Conservation (phyloP, 2,329 filamentous ascomycete species). For the Monosporascus sp. region DNA sequence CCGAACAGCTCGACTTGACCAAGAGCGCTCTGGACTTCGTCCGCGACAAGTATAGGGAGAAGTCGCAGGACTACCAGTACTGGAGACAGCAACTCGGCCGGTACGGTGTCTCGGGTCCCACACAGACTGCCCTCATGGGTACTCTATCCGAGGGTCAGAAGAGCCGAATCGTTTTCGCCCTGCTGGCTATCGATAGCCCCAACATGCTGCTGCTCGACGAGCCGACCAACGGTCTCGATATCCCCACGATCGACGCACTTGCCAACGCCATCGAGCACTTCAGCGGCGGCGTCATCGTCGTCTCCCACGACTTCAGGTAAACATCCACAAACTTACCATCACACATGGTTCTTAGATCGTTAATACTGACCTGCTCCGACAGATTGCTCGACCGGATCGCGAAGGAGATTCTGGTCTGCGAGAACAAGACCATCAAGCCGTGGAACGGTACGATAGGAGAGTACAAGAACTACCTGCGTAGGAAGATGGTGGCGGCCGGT, state of each 20-base stretch:
- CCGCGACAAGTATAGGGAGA: conserved; percentile 83
- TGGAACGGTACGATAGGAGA: conserved; percentile 88
- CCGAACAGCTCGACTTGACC: conserved; percentile 95
- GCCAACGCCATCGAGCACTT: conserved; percentile 97
- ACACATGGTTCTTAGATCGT: neutral
- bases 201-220: conserved; percentile 99
- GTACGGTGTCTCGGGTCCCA: conserved; percentile 88
- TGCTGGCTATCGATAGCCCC: conserved; percentile 88
- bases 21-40: conserved; percentile 98
- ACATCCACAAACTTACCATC: conserved; percentile 22
- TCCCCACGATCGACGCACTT: conserved; percentile 94
- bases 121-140: conserved; percentile 96
- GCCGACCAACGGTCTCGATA: conserved; percentile 98
- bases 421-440: conserved; percentile 86
- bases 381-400: conserved; percentile 98
- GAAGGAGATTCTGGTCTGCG: conserved; percentile 98
- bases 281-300: conserved; percentile 93
- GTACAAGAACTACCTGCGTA: conserved; percentile 98
- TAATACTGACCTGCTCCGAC: conserved; percentile 13
- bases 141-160: conserved; percentile 97
- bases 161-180: conserved; percentile 94
- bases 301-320: conserved; percentile 98
- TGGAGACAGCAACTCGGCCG: conserved; percentile 96
- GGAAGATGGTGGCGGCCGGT: conserved; percentile 93
- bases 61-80: conserved; percentile 97